phyloP scores from a whole-genome alignment of 2,329 filamentous ascomycete genomes.

The Colletotrichum australisinense region DNA sequence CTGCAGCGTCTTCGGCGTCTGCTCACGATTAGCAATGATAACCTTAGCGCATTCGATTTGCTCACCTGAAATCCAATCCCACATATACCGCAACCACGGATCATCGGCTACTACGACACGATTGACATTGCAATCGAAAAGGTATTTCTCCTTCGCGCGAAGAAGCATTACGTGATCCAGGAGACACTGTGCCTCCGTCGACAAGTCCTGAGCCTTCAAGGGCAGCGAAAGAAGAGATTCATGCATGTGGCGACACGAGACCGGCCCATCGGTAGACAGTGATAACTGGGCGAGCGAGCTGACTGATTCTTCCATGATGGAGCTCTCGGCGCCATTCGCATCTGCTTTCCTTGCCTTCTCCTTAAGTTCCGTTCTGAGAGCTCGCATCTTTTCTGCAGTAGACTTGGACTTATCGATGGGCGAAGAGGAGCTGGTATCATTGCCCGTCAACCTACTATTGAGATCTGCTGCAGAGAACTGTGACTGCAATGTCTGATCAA shows the following conservation, averaged over 20 bases:
- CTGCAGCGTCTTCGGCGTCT: constrained; percentile 73
- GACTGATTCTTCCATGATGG: constrained; percentile 40
- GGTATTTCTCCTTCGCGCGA: constrained; percentile 70
- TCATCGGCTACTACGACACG: constrained; percentile 76
- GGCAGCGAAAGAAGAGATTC: constrained; percentile 63
- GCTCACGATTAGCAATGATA: constrained; percentile 37
- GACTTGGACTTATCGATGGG: constrained; percentile 54
- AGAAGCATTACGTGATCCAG: constrained; percentile 69
- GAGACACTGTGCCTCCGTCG: constrained; percentile 62
- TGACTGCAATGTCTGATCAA: constrained; percentile 32
- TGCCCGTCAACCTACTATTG: constrained; percentile 11
- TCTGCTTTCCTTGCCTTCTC: constrained; percentile 34
- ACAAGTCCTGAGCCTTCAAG: constrained; percentile 57
- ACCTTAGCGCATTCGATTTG: constrained; percentile 35
- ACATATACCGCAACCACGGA: constrained; percentile 81
- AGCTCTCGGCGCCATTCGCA: constrained; percentile 38
- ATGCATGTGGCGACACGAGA: constrained; percentile 67
- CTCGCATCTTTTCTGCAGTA: constrained; percentile 61
- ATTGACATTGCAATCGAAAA: constrained; percentile 75
- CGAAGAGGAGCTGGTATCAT: constrained; percentile 43
- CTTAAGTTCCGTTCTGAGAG: constrained; percentile 49
- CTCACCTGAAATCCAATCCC: constrained; percentile 78
- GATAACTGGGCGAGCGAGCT: constrained; percentile 50
- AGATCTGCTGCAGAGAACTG: constrained; percentile 26
- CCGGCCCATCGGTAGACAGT: constrained; percentile 48